Evolutionary conservation across 768 basidiomycete species (phyloP), one percentile per base, ranked within the genome.

Genomic region (Vishniacozyma victoriae): DNA sequence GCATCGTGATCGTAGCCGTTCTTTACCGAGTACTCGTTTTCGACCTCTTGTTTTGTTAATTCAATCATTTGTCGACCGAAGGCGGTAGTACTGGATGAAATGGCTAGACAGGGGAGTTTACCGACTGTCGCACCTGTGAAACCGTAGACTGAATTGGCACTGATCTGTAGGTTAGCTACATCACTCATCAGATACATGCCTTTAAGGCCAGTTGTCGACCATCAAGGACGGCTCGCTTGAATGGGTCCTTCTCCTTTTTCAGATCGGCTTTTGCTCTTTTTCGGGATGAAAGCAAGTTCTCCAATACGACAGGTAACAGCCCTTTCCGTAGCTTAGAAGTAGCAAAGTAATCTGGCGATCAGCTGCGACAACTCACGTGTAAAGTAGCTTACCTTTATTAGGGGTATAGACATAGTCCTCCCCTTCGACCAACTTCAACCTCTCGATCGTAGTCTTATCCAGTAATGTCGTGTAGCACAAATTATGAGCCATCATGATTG

Each of bases 401-500:
- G 95, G 95, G 1, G 95, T 97, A 62, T 86, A 82, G 47, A 87
- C 84, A 64, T 95, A 99, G 72, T 99, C 93, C 5, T 82, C 78
- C 54, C 87, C 89, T 67, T 86, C 88, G 26, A 81, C 79, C 16
- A 97, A 77, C 6, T 77, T 74, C 13, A 97, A 75, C 16, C 86
- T 79, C 16, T 89, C 85, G 12, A 93, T 84, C 0, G 84, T 85
- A 4, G 49, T 36, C 67, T 82, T 85, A 54, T 95, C 87, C 29
- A 96, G 71, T n/a, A 97, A 77, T 0, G 95, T 96, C 0, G 95
- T 96, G 67, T 97, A 99, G 71, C 95, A 99, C 0, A 99, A 76
- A 67, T 99, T 99, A 73, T 99, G 95, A 2, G 93, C 95, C 92
- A 96, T 96, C 95, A 99, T 99, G 74, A 99, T 97, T 0, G 95